phyloP scores from a whole-genome alignment of 257 asterid genomes.

The Forsythia suspensa region DNA sequence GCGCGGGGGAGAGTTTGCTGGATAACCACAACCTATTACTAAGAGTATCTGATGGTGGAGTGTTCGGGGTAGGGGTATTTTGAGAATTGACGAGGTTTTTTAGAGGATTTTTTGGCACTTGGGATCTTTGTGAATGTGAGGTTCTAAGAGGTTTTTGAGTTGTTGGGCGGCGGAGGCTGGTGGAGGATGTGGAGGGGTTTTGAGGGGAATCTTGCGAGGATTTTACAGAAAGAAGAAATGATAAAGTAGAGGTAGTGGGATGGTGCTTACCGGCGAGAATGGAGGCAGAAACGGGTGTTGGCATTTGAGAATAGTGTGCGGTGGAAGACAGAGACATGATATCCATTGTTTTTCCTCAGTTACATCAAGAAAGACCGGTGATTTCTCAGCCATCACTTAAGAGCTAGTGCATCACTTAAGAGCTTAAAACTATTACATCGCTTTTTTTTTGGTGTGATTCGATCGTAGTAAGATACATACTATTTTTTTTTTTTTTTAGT shows the following conservation, averaged over 20 bases:
- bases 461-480: too few species aligned
- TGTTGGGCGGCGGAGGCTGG: slow-evolving; percentile 69
- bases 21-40: slow-evolving; percentile 77
- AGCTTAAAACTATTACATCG: too few species aligned
- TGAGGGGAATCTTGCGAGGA: slow-evolving; percentile 34
- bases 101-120: slow-evolving; percentile 56
- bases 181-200: slow-evolving; percentile 33
- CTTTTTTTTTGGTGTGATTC: too few species aligned
- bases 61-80: slow-evolving; percentile 21
- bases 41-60: slow-evolving; percentile 44
- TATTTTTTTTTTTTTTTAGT: too few species aligned
- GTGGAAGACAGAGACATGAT: slow-evolving; percentile 44
- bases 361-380: neutral
- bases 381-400: too few species aligned
- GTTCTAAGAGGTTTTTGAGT: slow-evolving; percentile 43
- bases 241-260: slow-evolving; percentile 29
- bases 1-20: slow-evolving; percentile 70
- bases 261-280: slow-evolving; percentile 39
- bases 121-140: slow-evolving; percentile 37
- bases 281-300: slow-evolving; percentile 32
- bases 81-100: slow-evolving; percentile 42
- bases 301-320: slow-evolving; percentile 38
- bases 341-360: slow-evolving; percentile 32
- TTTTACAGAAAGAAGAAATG: slow-evolving; percentile 30
- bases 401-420: too few species aligned